phyloP scores from a whole-genome alignment of 2,329 filamentous ascomycete genomes.

The Sphaerostilbella broomeana region DNA sequence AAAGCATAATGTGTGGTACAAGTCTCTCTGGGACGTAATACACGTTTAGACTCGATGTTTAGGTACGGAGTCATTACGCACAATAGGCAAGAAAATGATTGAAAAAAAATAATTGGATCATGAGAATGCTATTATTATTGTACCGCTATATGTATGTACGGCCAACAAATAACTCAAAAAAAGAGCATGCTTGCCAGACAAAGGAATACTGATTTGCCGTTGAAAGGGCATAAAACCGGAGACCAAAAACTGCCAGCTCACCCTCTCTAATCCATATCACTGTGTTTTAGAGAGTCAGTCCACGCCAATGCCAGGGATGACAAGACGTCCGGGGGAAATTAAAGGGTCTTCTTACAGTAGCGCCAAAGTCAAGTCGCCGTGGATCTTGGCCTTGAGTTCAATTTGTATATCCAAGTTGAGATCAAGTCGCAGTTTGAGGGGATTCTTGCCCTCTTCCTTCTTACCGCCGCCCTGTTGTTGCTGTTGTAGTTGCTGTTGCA shows the following conservation, averaged over 20 bases:
- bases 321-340: background rate
- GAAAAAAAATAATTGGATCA: too few relatives aligned
- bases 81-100: too few relatives aligned
- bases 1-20: constrained; percentile 14
- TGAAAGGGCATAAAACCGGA: too few relatives aligned
- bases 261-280: constrained; percentile 11
- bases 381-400: constrained; percentile 70
- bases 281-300: too few relatives aligned
- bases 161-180: too few relatives aligned
- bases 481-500: constrained; percentile 18
- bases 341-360: constrained; percentile 49
- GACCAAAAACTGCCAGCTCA: background rate
- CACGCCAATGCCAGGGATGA: background rate
- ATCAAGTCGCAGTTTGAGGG: constrained; percentile 60
- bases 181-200: too few relatives aligned
- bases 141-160: too few relatives aligned
- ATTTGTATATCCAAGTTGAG: constrained; percentile 75
- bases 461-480: constrained; percentile 19
- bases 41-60: too few relatives aligned
- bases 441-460: constrained; percentile 42
- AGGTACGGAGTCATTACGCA: too few relatives aligned
- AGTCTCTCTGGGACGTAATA: constrained; percentile 14
- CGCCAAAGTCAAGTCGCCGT: constrained; percentile 67
- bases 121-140: too few relatives aligned
- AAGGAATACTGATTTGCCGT: too few relatives aligned